phyloP scores from a whole-genome alignment of 768 basidiomycete species.

The Lactifluus pinguis region DNA sequence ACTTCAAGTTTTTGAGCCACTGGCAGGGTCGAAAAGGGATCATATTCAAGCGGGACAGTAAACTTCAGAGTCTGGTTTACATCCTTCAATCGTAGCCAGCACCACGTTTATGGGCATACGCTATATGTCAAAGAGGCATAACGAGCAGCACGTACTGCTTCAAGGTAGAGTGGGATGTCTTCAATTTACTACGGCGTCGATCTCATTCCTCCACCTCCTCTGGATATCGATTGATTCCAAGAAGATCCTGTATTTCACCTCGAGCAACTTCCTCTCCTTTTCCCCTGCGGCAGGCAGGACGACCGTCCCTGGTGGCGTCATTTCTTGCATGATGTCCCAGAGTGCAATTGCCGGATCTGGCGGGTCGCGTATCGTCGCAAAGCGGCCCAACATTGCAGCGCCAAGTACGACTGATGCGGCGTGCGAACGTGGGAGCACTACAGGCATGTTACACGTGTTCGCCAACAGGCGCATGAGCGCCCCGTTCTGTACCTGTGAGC shows the following conservation, averaged over 20 bases:
- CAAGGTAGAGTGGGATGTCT: background rate
- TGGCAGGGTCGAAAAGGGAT: background rate
- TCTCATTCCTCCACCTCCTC: constrained; percentile 72
- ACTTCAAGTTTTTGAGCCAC: too few species aligned
- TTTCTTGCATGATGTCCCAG: constrained; percentile 95
- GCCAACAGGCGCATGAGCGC: constrained; percentile 85
- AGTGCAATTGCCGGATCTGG: constrained; percentile 52
- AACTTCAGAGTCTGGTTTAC: background rate
- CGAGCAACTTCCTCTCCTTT: constrained; percentile 66
- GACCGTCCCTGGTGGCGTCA: constrained; percentile 79
- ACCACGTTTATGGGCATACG: too few species aligned
- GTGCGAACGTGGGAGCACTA: constrained; percentile 71
- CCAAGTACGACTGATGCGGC: constrained; percentile 85
- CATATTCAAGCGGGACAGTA: background rate
- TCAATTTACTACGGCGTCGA: constrained; percentile 46
- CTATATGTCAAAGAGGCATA: background rate
- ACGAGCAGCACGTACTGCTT: background rate
- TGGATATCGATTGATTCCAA: constrained; percentile 83
- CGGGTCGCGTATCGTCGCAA: constrained; percentile 54
- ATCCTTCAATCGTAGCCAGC: background rate
- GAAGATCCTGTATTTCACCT: constrained; percentile 94
- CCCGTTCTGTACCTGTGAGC: constrained; percentile 87
- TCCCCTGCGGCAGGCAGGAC: constrained; percentile 53
- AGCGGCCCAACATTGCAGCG: constrained; percentile 87
- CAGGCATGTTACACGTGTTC: constrained; percentile 70